Conservation (phyloP, 768 basidiomycete species). For the Rhizopogon vesiculosus region DNA sequence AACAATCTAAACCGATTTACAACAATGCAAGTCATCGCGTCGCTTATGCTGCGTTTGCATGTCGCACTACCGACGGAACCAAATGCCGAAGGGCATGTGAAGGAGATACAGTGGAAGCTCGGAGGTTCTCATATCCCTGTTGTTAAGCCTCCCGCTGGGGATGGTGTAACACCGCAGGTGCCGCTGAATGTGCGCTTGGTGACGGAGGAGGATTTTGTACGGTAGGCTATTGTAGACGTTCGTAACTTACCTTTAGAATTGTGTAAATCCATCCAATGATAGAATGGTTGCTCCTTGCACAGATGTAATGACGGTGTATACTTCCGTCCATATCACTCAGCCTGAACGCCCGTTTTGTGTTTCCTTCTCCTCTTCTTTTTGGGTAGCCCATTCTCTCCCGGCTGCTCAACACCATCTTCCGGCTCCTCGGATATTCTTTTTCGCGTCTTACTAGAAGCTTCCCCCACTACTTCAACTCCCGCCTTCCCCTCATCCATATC, state of each 20-base stretch:
- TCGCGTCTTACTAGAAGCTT: background rate
- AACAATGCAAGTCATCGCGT: background rate
- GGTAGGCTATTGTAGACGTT: slow-evolving; percentile 6
- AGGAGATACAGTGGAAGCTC: slow-evolving; percentile 23
- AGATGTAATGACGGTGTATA: no score
- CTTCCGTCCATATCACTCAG: background rate
- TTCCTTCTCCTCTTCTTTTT: background rate
- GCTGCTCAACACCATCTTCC: background rate
- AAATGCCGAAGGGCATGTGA: slow-evolving; percentile 5
- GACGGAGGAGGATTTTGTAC: slow-evolving; percentile 10
- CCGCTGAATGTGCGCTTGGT: slow-evolving; percentile 16
- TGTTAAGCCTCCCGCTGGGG: slow-evolving; percentile 18
- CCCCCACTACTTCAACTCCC: background rate
- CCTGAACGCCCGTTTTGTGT: background rate
- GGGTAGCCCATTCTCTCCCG: background rate
- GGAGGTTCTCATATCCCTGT: slow-evolving; percentile 22
- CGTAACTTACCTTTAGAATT: slow-evolving; percentile 2
- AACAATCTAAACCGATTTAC: background rate
- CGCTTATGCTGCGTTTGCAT: slow-evolving; percentile 7
- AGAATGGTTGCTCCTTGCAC: no score
- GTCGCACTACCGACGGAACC: slow-evolving; percentile 15
- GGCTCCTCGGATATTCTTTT: background rate
- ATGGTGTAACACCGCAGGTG: slow-evolving; percentile 14
- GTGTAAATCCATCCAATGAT: no score
- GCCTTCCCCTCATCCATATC: background rate